A percentile compares a stretch with the other conserved stretches of the same genome.
These are phyloP conservation scores for Xylaria sp. DNA, from an alignment of 2,329 filamentous ascomycete genomes.

Conservation along the genomic window DNA sequence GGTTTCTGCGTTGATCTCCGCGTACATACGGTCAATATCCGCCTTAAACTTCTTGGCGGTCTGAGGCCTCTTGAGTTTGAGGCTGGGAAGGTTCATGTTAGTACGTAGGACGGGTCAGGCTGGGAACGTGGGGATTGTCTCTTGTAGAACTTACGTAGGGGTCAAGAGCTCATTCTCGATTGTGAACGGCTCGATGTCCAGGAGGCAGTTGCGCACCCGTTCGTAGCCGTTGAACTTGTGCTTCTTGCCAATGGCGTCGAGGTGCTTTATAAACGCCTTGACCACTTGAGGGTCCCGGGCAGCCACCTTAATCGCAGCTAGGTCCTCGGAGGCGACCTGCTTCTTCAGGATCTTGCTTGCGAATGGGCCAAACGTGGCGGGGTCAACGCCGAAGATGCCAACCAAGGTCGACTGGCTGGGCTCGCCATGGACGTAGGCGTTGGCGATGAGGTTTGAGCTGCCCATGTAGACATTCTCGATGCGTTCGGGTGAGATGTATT, in stretches of 20 bases:
- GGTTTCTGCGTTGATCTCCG: constrained; percentile 50
- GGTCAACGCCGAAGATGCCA: constrained; percentile 84
- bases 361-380: constrained; percentile 79
- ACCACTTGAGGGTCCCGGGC: constrained; percentile 71
- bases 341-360: constrained; percentile 76
- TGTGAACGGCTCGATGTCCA: constrained; percentile 87
- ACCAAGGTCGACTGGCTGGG: constrained; percentile 80
- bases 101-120: constrained; percentile 1
- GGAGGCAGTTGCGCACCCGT: constrained; percentile 70
- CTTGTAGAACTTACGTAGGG: constrained; percentile 68
- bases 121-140: neutral
- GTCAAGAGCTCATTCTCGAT: constrained; percentile 91
- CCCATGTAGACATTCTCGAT: constrained; percentile 94
- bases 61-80: constrained; percentile 64
- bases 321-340: constrained; percentile 65
- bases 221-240: constrained; percentile 94
- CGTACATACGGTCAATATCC: constrained; percentile 61
- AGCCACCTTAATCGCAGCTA: constrained; percentile 67
- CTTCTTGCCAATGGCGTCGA: constrained; percentile 77
- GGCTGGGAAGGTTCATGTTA: constrained; percentile 41
- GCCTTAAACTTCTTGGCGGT: constrained; percentile 54
- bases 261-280: constrained; percentile 73
- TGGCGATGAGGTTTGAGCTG: constrained; percentile 74
- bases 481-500: constrained; percentile 96
- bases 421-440: constrained; percentile 91